Evolutionary conservation across 108 stramenopile species (phyloP), one percentile per base, ranked within the genome.

Genomic region (Cyclotella sp.): DNA sequence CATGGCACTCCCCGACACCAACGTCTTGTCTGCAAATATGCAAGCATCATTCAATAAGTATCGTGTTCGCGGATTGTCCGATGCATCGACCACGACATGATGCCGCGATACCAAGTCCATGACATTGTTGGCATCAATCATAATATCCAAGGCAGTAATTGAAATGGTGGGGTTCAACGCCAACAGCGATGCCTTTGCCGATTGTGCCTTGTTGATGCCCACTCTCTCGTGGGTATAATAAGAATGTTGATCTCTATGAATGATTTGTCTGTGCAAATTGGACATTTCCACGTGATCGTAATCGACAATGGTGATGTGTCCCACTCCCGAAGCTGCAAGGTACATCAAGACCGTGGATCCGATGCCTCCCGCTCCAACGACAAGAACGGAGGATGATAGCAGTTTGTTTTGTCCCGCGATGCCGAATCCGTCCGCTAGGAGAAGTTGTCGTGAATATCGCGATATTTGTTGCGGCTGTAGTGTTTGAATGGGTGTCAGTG

Each of bases 1-100:
- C 80, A 96, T 92, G 68, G 95, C 95, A 75, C 89, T 90, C n/a
- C 93, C 95, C n/a, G 91, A 92, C 10, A 96, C 89, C 55, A 96
- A 65, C 27, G 91, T 82, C 64, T 81, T 87, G 3, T 85, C 82
- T 30, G 89, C 85, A 30, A 98, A 51, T 16, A 95, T 91, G 54
- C 98, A 98, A 10, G 98, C 99, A 78, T 99, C 99, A 64, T 97
- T 97, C 30, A 99, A 61, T 21, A 98, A 55, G 84, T 99, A 99
- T 54, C 97, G 91, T 9, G 98, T 97, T 51, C 77, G 79, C n/a
- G 96, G 98, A 75, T 98, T 99, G 75, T 99, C 99, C 27, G 91
- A 90, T 10, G 95, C 96, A 76, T 99, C 99, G 4, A 99, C 84
- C 5, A 99, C 87, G 18, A 95, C 78, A 70, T 95, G 92, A 70